phyloP scores from a whole-genome alignment of 1,284 basidiomycete genomes.

The Stygiomarasmius scandens region DNA sequence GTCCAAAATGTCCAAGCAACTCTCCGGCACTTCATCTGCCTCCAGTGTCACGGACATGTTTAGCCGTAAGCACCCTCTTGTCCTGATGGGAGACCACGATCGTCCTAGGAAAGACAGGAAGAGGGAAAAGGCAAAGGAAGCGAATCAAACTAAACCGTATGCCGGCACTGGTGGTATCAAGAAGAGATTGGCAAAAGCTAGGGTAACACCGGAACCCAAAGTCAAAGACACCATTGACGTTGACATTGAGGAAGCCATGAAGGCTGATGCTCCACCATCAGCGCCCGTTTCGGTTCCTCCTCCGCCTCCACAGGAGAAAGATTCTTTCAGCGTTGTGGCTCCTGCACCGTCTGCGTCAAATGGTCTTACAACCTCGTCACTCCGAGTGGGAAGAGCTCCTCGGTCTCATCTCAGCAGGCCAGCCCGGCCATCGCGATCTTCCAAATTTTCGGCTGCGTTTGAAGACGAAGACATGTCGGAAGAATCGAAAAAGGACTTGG shows the following conservation, averaged over 20 bases:
- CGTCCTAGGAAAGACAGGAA: slow-evolving; percentile 32
- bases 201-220: slow-evolving; percentile 22
- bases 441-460: slow-evolving; percentile 68
- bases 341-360: slow-evolving; percentile 29
- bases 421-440: slow-evolving; percentile 32
- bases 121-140: slow-evolving; percentile 26
- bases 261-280: not conserved
- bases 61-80: slow-evolving; percentile 57
- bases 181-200: slow-evolving; percentile 62
- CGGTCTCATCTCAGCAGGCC: slow-evolving; percentile 47
- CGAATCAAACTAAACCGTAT: slow-evolving; percentile 67
- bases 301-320: slow-evolving; percentile 23
- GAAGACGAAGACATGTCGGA: slow-evolving; percentile 59
- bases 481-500: slow-evolving; percentile 42
- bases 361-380: slow-evolving; percentile 45
- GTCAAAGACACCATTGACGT: slow-evolving; percentile 29
- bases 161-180: slow-evolving; percentile 75
- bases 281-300: slow-evolving; percentile 16
- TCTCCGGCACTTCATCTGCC: slow-evolving; percentile 31
- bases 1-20: slow-evolving; percentile 30
- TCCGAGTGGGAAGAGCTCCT: slow-evolving; percentile 65
- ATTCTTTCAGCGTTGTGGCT: slow-evolving; percentile 23
- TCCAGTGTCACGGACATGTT: slow-evolving; percentile 64
- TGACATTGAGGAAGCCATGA: not conserved
- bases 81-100: slow-evolving; percentile 60